phyloP scores from a whole-genome alignment of 768 basidiomycete genomes.

The Calocybe gangraenosa region DNA sequence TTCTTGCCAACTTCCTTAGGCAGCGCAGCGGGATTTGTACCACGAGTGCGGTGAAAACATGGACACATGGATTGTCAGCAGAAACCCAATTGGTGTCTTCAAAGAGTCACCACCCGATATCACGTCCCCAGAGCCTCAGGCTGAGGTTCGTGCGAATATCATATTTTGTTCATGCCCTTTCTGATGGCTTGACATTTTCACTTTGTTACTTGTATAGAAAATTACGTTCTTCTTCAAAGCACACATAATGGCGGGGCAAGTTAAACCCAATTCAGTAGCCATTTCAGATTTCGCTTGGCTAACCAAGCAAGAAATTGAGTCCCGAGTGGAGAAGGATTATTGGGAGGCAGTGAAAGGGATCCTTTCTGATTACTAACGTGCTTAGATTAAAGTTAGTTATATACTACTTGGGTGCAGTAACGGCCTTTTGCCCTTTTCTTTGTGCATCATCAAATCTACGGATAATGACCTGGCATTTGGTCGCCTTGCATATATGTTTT shows the following conservation, averaged over 20 bases:
- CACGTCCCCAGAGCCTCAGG: slow-evolving; percentile 20
- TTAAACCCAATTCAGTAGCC: slow-evolving; percentile 47
- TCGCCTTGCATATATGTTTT: slow-evolving; percentile 84
- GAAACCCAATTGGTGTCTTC: slow-evolving; percentile 81
- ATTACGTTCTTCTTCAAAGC: slow-evolving; percentile 90
- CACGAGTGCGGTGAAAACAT: slow-evolving; percentile 76
- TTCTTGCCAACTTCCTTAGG: slow-evolving; percentile 33
- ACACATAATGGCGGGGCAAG: slow-evolving; percentile 89
- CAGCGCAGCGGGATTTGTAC: slow-evolving; percentile 67
- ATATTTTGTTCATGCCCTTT: background rate
- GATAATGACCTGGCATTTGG: slow-evolving; percentile 85
- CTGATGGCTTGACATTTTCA: background rate
- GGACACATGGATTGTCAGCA: slow-evolving; percentile 93
- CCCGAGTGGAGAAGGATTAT: slow-evolving; percentile 62
- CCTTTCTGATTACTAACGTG: slow-evolving; percentile 58
- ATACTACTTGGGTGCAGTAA: slow-evolving; percentile 43
- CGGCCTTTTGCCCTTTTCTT: slow-evolving; percentile 57
- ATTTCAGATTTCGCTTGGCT: slow-evolving; percentile 88
- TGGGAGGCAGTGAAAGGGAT: slow-evolving; percentile 80
- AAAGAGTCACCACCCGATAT: slow-evolving; percentile 39
- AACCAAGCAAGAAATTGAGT: slow-evolving; percentile 85
- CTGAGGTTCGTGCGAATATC: slow-evolving; percentile 38
- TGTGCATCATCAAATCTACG: slow-evolving; percentile 89
- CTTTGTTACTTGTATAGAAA: slow-evolving; percentile 37
- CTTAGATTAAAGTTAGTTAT: slow-evolving; percentile 10